Base-by-base conservation (phyloP, 306 rosid species). In the Mimosa pudica region DNA sequence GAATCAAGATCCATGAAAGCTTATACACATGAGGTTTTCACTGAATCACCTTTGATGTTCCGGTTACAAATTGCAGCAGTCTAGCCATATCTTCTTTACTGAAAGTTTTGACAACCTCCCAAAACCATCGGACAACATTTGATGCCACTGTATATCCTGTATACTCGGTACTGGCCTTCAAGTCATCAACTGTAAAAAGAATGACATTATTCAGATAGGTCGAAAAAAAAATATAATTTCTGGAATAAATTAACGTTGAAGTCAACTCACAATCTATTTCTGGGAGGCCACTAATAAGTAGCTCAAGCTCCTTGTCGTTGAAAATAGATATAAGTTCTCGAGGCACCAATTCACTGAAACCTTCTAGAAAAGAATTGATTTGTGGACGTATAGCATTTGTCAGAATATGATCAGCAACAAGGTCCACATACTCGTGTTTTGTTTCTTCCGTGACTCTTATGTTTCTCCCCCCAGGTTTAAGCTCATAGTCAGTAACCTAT, bases 61-160 rank as follows among this genome's bases (percentile, higher is more conserved):
- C 99, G 58, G 99, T 96, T 81, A 96, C 99, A 84, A 96, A 96
- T 82, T 96, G 99, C 89, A 96, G 89, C 49, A 96, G 90, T 85
- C 97, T 90, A 33, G 99, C 99, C 99, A 93, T 96, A 85, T 96
- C 99, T 89, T 96, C 99, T 86, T 96, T 96, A 86, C 86, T 90
- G 77, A 96, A 93, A 77, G 90, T 65, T 82, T 87, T 91, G 66
- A 96, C 97, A 67, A 89, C 98, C 82, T 93, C 99, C 99, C 99
- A 96, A 85, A 96, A 96, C 99, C 98, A 96, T 77, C 91, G 93
- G 80, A 93, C 92, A 81, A 91, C 96, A 86, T 84, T 85, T 51
- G 99, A 91, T 84, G 97, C 98, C 73, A 90, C 96, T 18, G 97
- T 91, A 77, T 93, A 96, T 76, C 94, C 99, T 11, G 97, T 90